Conservation (phyloP, 2,329 filamentous ascomycete species). For the Nemania sp. region DNA sequence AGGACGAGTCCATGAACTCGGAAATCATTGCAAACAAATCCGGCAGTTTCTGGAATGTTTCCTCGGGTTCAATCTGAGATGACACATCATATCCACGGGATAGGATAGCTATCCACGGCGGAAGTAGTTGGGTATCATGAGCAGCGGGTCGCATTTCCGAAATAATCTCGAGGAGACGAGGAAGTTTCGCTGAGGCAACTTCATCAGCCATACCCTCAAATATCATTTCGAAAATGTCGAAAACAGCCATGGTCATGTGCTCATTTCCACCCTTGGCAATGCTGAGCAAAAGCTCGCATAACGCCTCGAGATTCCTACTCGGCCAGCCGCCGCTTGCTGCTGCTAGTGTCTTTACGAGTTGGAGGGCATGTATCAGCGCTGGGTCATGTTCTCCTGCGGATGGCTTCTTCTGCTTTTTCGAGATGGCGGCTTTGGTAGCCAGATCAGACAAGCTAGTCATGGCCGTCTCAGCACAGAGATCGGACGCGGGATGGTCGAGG, state of each 20-base stretch:
- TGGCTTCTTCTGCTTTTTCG: conserved; percentile 76
- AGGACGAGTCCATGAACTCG: conserved; percentile 84
- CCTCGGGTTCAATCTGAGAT: conserved; percentile 86
- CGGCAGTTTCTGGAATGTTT: conserved; percentile 91
- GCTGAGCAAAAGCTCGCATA: conserved; percentile 88
- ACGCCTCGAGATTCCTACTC: conserved; percentile 90
- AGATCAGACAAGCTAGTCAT: conserved; percentile 83
- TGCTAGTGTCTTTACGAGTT: conserved; percentile 91
- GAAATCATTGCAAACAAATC: conserved; percentile 85
- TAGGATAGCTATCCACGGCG: conserved; percentile 95
- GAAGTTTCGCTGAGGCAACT: conserved; percentile 88
- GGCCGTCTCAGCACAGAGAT: conserved; percentile 94
- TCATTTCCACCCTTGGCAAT: conserved; percentile 94
- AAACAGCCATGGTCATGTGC: conserved; percentile 94
- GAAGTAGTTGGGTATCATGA: conserved; percentile 93
- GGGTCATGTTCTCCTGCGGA: conserved; percentile 77
- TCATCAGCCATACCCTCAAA: conserved; percentile 92
- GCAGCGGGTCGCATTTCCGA: conserved; percentile 89
- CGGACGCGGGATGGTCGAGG: conserved; percentile 91
- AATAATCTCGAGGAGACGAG: conserved; percentile 89
- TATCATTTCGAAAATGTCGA: conserved; percentile 97
- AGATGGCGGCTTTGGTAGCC: conserved; percentile 69
- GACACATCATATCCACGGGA: conserved; percentile 95
- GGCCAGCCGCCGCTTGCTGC: conserved; percentile 93
- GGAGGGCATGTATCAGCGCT: conserved; percentile 88